A percentile compares a stretch with the other conserved stretches of the same genome.
Conservation (phyloP, 352 stramenopile species). For the Globisporangium mamillatum region DNA sequence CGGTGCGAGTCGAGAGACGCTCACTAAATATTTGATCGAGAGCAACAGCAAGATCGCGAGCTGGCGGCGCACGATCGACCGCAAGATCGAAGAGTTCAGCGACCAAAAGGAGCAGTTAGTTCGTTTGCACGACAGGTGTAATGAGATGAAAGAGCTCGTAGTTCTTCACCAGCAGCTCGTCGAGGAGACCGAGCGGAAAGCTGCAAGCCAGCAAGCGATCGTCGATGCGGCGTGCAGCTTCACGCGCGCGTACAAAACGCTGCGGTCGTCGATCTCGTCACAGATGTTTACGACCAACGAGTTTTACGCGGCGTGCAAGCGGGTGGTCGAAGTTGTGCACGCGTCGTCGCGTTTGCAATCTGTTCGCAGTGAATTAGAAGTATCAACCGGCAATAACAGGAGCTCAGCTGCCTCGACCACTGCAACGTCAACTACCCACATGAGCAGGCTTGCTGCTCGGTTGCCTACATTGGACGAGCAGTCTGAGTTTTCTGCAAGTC, state of each 20-base stretch:
- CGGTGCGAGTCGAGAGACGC: conserved; percentile 10
- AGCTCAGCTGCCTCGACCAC: not conserved
- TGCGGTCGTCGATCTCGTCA: conserved; percentile 29
- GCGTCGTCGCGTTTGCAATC: conserved; percentile 17
- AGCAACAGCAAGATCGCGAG: conserved; percentile 45
- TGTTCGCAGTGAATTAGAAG: conserved; percentile 15
- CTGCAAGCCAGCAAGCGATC: conserved; percentile 30
- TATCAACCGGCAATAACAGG: conserved; percentile 3
- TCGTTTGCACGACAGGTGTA: conserved; percentile 37
- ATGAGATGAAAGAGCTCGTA: conserved; percentile 47
- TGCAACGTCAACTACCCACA: not conserved
- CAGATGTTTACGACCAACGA: conserved; percentile 39
- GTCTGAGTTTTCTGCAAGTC: conserved; percentile 10
- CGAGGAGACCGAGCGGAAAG: conserved; percentile 40
- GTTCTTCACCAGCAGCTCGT: conserved; percentile 42
- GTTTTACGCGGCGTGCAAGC: conserved; percentile 38
- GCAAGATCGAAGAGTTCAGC: conserved; percentile 40
- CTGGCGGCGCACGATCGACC: conserved; percentile 46
- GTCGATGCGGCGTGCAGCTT: conserved; percentile 44
- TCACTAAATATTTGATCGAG: conserved; percentile 33
- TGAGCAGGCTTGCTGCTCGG: not conserved
- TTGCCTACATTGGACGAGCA: conserved; percentile 8
- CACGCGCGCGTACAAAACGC: conserved; percentile 33
- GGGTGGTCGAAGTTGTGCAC: conserved; percentile 35
- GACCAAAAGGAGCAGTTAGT: conserved; percentile 40